Percentiles rank a stretch among this genome's conserved stretches.
Evolutionary conservation across 768 basidiomycete genomes (phyloP).

Genomic region (Cystobasidium ongulense): DNA sequence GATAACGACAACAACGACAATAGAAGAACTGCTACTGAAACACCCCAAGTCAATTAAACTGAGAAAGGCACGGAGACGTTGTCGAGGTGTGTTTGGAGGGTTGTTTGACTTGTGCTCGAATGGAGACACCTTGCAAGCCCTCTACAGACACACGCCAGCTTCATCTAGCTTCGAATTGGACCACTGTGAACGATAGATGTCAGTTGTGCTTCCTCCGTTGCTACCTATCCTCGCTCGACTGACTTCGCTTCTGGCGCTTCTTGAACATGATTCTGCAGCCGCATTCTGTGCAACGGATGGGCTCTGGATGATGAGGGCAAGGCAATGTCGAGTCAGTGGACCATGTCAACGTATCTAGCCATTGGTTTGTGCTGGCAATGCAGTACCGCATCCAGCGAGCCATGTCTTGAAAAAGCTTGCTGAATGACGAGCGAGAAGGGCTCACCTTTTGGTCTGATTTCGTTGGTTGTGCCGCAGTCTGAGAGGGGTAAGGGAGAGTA

Average conservation of each 20-base stretch:
- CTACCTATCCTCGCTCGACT: conserved; percentile 44
- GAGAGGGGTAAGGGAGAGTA: background rate
- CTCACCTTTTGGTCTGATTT: conserved; percentile 28
- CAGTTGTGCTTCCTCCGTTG: background rate
- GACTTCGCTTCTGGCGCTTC: conserved; percentile 86
- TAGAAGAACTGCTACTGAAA: background rate
- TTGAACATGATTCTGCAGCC: conserved; percentile 99
- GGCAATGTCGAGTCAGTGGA: background rate
- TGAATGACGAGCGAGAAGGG: background rate
- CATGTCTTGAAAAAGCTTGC: background rate
- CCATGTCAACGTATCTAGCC: background rate
- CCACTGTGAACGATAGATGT: conserved; percentile 6
- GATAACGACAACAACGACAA: background rate
- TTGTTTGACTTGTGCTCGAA: background rate
- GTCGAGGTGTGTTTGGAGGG: background rate
- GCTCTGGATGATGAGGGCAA: conserved; percentile 53
- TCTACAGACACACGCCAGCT: background rate
- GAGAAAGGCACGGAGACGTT: background rate
- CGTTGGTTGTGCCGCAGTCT: conserved; percentile 32
- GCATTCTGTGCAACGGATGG: conserved; percentile 90
- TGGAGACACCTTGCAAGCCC: background rate
- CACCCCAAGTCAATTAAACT: background rate
- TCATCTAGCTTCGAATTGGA: conserved; percentile 30
- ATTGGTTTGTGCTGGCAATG: too few species aligned
- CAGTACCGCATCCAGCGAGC: too few species aligned